Evolutionary conservation across 495 filamentous ascomycete genomes (phyloP).

Genomic region (Hypoxylon cercidicola): DNA sequence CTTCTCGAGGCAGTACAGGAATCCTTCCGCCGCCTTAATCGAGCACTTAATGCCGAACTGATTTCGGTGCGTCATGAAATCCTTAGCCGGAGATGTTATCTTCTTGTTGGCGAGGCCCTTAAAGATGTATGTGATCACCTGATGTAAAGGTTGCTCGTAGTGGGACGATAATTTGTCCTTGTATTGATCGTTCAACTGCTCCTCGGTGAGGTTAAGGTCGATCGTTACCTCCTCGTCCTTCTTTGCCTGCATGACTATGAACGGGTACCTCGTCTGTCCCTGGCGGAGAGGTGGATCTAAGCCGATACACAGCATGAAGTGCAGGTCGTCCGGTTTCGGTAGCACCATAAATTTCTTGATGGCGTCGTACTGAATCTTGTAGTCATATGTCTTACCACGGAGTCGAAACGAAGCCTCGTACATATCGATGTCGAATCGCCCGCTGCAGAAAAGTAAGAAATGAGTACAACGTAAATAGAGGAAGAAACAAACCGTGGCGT

Average conservation of each 20-base stretch:
- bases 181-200: constrained; percentile 82
- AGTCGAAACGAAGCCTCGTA: constrained; percentile 98
- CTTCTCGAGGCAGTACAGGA: constrained; percentile 96
- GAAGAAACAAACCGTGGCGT: constrained; percentile 80
- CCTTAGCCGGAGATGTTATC: constrained; percentile 89
- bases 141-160: constrained; percentile 91
- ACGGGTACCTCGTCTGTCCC: constrained; percentile 97
- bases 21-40: constrained; percentile 98
- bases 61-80: constrained; percentile 90
- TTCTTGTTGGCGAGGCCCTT: constrained; percentile 93
- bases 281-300: constrained; percentile 96
- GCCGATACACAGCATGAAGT: constrained; percentile 93
- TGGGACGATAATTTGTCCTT: constrained; percentile 84
- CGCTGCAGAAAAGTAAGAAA: constrained; percentile 68
- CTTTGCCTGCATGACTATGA: constrained; percentile 99
- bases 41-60: constrained; percentile 98
- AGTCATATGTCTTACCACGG: constrained; percentile 99
- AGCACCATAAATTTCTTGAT: constrained; percentile 99
- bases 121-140: constrained; percentile 94
- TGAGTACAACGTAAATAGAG: background rate
- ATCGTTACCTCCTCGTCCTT: constrained; percentile 96
- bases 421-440: constrained; percentile 99
- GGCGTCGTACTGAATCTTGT: constrained; percentile 97
- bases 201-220: constrained; percentile 97
- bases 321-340: constrained; percentile 95